Conservation (phyloP, 2,329 filamentous ascomycete species). For the Xylaria arbuscula region DNA sequence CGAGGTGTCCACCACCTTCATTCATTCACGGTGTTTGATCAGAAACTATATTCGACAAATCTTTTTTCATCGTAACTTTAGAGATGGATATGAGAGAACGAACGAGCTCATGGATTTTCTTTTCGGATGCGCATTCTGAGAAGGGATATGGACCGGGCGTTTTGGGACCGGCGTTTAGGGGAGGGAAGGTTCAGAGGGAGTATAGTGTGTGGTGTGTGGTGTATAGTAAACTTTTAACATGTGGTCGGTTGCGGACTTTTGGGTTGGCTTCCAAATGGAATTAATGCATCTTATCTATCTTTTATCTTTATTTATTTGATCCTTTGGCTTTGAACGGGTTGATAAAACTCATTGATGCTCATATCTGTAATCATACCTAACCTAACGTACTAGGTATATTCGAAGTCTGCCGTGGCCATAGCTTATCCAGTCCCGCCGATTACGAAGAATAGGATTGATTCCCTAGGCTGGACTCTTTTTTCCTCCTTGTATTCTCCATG, state of each 20-base stretch:
- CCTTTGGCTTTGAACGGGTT: too few relatives aligned
- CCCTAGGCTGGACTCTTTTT: too few relatives aligned
- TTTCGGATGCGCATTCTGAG: constrained; percentile 16
- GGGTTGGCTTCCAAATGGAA: constrained; percentile 20
- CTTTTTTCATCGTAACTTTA: constrained; percentile 34
- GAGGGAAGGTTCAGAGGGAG: not conserved
- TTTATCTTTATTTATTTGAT: constrained; percentile 1
- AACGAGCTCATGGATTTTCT: constrained; percentile 45
- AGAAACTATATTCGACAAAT: constrained; percentile 20
- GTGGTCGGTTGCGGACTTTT: constrained; percentile 15
- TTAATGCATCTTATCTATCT: constrained; percentile 28
- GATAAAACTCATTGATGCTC: too few relatives aligned
- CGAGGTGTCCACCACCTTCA: constrained; percentile 29
- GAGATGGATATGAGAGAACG: constrained; percentile 45
- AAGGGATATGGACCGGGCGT: constrained; percentile 30
- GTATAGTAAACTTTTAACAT: constrained; percentile 29
- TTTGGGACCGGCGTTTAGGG: constrained; percentile 36
- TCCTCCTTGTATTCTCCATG: too few relatives aligned
- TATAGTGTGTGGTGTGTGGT: not conserved
- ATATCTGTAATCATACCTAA: too few relatives aligned
- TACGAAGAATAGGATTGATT: too few relatives aligned
- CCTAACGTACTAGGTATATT: too few relatives aligned
- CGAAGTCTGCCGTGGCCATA: too few relatives aligned
- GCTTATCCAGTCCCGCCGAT: too few relatives aligned
- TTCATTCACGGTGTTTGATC: constrained; percentile 36